A percentile compares a stretch with the other conserved stretches of the same genome.
These are phyloP conservation scores for Hyphopichia wangnamkhiaoensis DNA, from an alignment of 1,139 yeast genomes.

Conservation along the genomic window DNA sequence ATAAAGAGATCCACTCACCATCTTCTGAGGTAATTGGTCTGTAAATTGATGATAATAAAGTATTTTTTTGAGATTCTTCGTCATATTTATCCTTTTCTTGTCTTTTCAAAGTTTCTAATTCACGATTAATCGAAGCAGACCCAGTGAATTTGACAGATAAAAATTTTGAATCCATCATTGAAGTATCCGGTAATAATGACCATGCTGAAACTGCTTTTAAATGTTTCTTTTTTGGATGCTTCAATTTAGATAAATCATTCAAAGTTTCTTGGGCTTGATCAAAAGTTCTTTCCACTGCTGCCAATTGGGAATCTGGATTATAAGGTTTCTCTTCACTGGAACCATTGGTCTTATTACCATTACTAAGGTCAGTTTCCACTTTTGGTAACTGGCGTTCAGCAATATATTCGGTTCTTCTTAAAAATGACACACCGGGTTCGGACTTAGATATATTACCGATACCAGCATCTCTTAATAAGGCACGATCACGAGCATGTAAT, in stretches of 20 bases:
- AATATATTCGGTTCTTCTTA: conserved; percentile 92
- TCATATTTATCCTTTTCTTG: conserved; percentile 40
- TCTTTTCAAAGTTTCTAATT: conserved; percentile 32
- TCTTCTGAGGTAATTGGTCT: conserved; percentile 73
- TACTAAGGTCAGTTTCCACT: conserved; percentile 11
- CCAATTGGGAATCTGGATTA: conserved; percentile 65
- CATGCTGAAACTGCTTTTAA: conserved; percentile 76
- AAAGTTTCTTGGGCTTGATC: conserved; percentile 56
- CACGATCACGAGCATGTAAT: conserved; percentile 76
- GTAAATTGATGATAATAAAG: conserved; percentile 66
- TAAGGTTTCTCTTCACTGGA: conserved; percentile 21
- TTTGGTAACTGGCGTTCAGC: conserved; percentile 43
- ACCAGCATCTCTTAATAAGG: conserved; percentile 78
- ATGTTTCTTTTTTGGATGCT: conserved; percentile 77
- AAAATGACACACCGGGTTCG: conserved; percentile 72
- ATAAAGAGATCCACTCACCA: conserved; percentile 84
- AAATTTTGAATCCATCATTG: conserved; percentile 79
- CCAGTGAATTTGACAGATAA: conserved; percentile 75
- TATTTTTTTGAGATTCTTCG: conserved; percentile 41
- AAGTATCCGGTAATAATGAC: conserved; percentile 86
- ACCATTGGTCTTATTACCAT: conserved; percentile 13
- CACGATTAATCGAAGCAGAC: conserved; percentile 64
- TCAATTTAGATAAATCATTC: conserved; percentile 43
- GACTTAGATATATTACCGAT: conserved; percentile 49
- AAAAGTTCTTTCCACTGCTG: conserved; percentile 76